A percentile compares a stretch with the other conserved stretches of the same genome.
Conservation (phyloP, 352 stramenopile genomes). For the Phytophthora citricola region DNA sequence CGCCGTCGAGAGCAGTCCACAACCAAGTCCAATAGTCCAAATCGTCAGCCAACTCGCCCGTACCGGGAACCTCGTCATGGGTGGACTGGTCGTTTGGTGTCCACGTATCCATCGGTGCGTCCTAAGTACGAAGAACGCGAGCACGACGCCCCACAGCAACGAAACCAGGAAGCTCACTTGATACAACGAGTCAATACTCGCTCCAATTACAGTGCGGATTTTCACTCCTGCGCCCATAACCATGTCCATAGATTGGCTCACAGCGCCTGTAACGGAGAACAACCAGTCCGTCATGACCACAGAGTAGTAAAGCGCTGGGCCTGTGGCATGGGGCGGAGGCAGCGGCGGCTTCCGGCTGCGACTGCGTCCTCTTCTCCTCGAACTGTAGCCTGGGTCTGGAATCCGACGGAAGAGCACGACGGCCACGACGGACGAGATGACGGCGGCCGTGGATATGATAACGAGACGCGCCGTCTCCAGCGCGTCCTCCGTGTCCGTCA, state of each 20-base stretch:
- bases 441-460: slow-evolving; percentile 45
- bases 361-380: slow-evolving; percentile 12
- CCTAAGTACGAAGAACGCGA: slow-evolving; percentile 55
- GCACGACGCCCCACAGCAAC: slow-evolving; percentile 57
- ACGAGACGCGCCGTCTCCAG: slow-evolving; percentile 47
- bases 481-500: slow-evolving; percentile 33
- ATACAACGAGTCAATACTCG: slow-evolving; percentile 48
- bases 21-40: slow-evolving; percentile 52
- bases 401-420: slow-evolving; percentile 45
- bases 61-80: slow-evolving; percentile 49
- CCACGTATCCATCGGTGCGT: slow-evolving; percentile 23
- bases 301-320: slow-evolving; percentile 62
- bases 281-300: slow-evolving; percentile 66
- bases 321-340: slow-evolving; percentile 35
- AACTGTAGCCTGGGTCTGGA: slow-evolving; percentile 31
- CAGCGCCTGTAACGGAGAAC: slow-evolving; percentile 53
- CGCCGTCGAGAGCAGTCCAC: slow-evolving; percentile 49
- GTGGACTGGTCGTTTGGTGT: slow-evolving; percentile 15
- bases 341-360: slow-evolving; percentile 24
- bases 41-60: slow-evolving; percentile 50
- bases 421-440: slow-evolving; percentile 46
- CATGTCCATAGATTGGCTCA: slow-evolving; percentile 64
- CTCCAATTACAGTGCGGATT: slow-evolving; percentile 46
- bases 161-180: slow-evolving; percentile 50
- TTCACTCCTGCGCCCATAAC: slow-evolving; percentile 49